Percentiles rank a stretch among this genome's conserved stretches.
These are phyloP conservation scores for Monilinia fructicola DNA, from an alignment of 2,329 filamentous ascomycete species.

Conservation along the genomic window DNA sequence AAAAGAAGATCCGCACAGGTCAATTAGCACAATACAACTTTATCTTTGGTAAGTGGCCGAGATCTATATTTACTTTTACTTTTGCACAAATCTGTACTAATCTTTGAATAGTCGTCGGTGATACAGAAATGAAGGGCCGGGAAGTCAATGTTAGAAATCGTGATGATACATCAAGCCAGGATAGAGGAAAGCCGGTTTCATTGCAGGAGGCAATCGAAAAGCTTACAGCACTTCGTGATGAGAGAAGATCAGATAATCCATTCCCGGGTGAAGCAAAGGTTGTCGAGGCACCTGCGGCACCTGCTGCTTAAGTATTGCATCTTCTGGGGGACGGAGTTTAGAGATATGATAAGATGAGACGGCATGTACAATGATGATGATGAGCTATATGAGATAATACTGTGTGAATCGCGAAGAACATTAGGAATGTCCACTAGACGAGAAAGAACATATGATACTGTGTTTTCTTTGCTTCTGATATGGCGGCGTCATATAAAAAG, in stretches of 20 bases:
- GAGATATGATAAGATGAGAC: not conserved
- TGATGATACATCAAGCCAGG: slow-evolving; percentile 61
- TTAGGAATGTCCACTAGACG: not conserved
- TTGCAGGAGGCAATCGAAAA: slow-evolving; percentile 58
- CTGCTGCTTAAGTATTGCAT: not conserved
- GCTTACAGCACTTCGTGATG: slow-evolving; percentile 52
- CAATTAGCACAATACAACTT: slow-evolving; percentile 83
- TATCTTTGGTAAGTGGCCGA: slow-evolving; percentile 63
- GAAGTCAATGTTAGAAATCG: slow-evolving; percentile 64
- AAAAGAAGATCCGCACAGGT: slow-evolving; percentile 84
- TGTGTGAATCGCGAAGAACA: not conserved
- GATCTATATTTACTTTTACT: too few species aligned
- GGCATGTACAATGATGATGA: slow-evolving; percentile 5
- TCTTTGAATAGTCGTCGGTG: slow-evolving; percentile 54
- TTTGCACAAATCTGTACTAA: slow-evolving; percentile 22
- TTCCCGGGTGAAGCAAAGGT: slow-evolving; percentile 39
- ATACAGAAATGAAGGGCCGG: slow-evolving; percentile 58
- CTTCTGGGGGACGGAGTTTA: not conserved
- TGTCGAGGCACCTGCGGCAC: not conserved
- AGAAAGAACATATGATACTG: not conserved
- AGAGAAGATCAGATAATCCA: slow-evolving; percentile 44
- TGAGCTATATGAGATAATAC: not conserved
- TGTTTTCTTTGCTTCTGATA: slow-evolving; percentile 4
- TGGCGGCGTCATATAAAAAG: not conserved
- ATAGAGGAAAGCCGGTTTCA: slow-evolving; percentile 58